These are phyloP conservation scores for Dendrocalamus latiflorus DNA, from an alignment of 202 grass and related monocot genomes.

Conservation along the genomic window DNA sequence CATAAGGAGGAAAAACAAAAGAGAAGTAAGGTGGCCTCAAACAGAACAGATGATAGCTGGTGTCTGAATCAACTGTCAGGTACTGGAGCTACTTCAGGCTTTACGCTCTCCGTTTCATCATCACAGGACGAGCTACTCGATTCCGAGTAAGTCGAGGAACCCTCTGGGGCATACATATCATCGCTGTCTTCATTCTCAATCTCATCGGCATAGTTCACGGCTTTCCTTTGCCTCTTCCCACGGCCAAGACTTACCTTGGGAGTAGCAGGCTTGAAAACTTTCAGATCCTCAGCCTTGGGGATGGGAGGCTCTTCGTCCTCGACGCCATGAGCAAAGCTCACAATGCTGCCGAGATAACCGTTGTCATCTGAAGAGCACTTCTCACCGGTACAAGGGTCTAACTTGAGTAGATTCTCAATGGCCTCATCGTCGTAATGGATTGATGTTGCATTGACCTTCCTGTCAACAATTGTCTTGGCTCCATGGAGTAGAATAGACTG, in stretches of 20 bases:
- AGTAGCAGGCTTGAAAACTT: constrained; percentile 27
- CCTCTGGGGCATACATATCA: constrained; percentile 49
- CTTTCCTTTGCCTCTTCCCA: constrained; percentile 53
- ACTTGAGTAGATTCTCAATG: constrained; percentile 61
- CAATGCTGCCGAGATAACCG: constrained; percentile 62
- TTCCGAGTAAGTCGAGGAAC: constrained; percentile 1
- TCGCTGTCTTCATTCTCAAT: constrained; percentile 43
- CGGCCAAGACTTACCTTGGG: constrained; percentile 51
- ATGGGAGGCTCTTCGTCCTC: constrained; percentile 23
- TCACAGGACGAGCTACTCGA: constrained; percentile 30
- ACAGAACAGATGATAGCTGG: background rate
- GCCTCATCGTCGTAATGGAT: constrained; percentile 55
- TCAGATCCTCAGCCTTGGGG: constrained; percentile 51
- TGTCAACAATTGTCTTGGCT: constrained; percentile 54
- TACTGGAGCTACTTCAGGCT: background rate
- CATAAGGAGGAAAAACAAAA: background rate
- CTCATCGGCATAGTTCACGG: constrained; percentile 38
- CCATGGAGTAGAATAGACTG: constrained; percentile 62
- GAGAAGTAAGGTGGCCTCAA: background rate
- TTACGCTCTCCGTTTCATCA: constrained; percentile 3
- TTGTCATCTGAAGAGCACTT: constrained; percentile 50
- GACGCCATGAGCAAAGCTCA: constrained; percentile 45
- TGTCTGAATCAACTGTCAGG: background rate
- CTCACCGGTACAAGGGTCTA: constrained; percentile 46
- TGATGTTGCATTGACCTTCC: constrained; percentile 41